Evolutionary conservation across 2,329 filamentous ascomycete genomes (phyloP).

Genomic region (Aureobasidium vineae): DNA sequence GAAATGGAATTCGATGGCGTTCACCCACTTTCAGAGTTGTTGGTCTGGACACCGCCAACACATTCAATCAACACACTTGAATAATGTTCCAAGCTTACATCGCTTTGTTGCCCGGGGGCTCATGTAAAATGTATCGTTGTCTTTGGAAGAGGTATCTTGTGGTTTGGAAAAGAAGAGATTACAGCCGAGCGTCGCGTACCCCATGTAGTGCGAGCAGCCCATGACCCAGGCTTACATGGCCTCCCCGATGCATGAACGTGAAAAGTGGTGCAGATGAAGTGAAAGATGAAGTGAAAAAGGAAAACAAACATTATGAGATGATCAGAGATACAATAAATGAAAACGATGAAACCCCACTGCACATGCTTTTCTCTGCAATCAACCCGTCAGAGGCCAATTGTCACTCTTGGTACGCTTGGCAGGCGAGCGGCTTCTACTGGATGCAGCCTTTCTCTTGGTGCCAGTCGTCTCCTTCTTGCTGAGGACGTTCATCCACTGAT

Average conservation of each 20-base stretch:
- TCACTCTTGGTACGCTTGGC: not conserved
- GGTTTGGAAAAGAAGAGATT: not conserved
- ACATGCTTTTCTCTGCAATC: not conserved
- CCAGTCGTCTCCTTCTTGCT: not conserved
- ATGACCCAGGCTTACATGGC: not conserved
- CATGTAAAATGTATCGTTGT: not conserved
- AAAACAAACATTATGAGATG: not conserved
- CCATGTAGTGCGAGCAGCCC: not conserved
- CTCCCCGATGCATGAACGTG: too few species aligned
- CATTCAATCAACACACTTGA: not conserved
- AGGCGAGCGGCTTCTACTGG: not conserved
- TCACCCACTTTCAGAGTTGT: not conserved
- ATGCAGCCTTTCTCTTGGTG: slow-evolving; percentile 1
- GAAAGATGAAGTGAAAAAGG: not conserved
- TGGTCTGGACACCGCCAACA: not conserved
- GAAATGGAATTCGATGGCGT: not conserved
- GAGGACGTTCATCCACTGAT: not conserved
- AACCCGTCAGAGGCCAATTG: not conserved
- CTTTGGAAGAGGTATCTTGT: not conserved
- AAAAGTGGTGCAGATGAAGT: not conserved
- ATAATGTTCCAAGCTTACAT: not conserved
- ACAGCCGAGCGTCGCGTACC: not conserved
- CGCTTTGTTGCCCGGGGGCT: not conserved
- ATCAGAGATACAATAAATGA: not conserved
- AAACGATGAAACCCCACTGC: not conserved